Base-by-base conservation (phyloP, 1,284 basidiomycete genomes). In the Leucoagaricus sp. region DNA sequence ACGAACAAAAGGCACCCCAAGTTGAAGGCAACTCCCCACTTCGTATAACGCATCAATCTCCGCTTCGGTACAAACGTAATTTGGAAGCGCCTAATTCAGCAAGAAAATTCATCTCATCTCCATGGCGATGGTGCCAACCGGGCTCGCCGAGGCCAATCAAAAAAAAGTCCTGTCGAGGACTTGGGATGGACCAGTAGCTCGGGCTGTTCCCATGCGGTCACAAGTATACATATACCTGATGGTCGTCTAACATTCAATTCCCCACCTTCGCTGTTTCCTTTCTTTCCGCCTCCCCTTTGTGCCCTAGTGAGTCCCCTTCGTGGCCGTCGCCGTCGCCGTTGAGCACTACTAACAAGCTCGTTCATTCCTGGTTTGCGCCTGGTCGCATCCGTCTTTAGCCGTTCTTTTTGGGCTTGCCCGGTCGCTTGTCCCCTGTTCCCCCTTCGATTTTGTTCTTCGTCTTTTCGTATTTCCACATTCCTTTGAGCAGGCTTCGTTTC, bases 351-450 rank as follows among this genome's bases (percentile, higher is more conserved):
- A 47, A 42, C 56, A 33, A 40, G 25, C 21, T 12, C 40, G n/a
- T 48, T 46, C 59, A 49, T 29, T 51, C 33, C 59, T 54, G 53
- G 15, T 15, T 62, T 59, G 70, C 69, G 67, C 64, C 8, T 26
- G 41, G 17, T 21, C 23, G 15, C 8, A 10, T 26, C 19, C 8
- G 23, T 40, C 1, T 41, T 49, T 34, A 57, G 55, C 42, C 44
- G 34, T 51, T 46, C 70, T 69, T 74, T 73, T 77, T 73, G 76
- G 82, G 84, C 83, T 79, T 83, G 85, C 85, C 84, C 75, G 84
- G 85, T 79, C 75, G 85, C 84, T 80, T 51, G 54, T 55, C 54
- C 82, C 83, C 79, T 78, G 75, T 74, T 77, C 72, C 47, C 55
- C 49, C 25, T 41, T 47, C 38, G 34, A 45, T 47, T 61, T 57